These are phyloP conservation scores for Apiospora marii DNA, from an alignment of 2,329 filamentous ascomycete species.

Conservation along the genomic window DNA sequence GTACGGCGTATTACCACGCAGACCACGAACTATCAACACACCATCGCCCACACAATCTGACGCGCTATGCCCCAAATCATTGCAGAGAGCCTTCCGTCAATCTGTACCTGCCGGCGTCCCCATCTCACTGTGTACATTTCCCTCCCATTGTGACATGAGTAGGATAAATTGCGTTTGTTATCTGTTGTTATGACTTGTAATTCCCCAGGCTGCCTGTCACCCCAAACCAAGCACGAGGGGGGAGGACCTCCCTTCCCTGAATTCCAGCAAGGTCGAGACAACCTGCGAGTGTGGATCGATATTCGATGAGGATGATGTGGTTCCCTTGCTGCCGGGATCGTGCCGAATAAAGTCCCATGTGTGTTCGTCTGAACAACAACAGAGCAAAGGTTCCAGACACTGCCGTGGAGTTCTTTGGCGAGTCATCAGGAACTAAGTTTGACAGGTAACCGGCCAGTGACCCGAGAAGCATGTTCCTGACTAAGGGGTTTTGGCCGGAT, in stretches of 20 bases:
- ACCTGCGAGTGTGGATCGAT: background rate
- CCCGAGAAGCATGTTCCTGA: conserved; percentile 4
- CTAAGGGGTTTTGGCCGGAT: conserved; percentile 4
- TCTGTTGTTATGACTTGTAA: background rate
- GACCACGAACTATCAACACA: background rate
- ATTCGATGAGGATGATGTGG: background rate
- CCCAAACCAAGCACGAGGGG: background rate
- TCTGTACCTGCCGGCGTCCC: background rate
- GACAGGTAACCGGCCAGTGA: background rate
- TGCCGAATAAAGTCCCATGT: background rate
- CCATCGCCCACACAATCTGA: background rate
- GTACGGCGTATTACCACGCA: background rate
- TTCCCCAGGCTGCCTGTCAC: background rate
- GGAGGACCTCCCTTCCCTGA: background rate
- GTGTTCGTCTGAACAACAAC: background rate
- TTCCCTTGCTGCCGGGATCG: background rate
- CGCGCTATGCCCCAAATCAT: background rate
- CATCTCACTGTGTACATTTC: background rate
- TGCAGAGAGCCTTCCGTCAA: background rate
- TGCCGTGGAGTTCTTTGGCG: background rate
- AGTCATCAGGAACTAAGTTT: conserved; percentile 14
- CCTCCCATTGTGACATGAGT: background rate
- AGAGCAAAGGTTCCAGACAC: background rate
- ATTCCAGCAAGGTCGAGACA: background rate
- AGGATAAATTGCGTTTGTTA: background rate